These are phyloP conservation scores for Gnaphalium uliginosum DNA, from an alignment of 129 eudicot species.

Conservation along the genomic window DNA sequence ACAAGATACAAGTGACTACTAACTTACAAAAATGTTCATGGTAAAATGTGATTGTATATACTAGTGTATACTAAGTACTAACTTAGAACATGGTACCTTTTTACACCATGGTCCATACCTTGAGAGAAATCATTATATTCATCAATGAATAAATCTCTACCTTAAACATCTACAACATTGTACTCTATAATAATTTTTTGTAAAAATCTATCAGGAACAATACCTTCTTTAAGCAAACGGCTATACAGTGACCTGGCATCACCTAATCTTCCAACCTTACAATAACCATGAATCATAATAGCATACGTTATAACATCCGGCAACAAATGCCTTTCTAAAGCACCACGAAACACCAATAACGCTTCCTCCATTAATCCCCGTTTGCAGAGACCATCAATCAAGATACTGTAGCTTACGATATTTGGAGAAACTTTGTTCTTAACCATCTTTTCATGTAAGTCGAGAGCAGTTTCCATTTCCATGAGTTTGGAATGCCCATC, in stretches of 20 bases:
- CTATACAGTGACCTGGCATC: conserved; percentile 49
- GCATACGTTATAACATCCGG: conserved; percentile 63
- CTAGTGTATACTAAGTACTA: not conserved
- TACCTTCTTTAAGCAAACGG: conserved; percentile 49
- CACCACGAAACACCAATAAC: conserved; percentile 37
- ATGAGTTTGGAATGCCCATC: conserved; percentile 54
- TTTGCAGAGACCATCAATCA: conserved; percentile 75
- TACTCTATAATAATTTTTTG: conserved; percentile 37
- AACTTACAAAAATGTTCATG: not conserved
- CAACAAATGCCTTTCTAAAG: conserved; percentile 40
- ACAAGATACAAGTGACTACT: not conserved
- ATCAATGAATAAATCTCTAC: conserved; percentile 8
- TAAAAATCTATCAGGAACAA: conserved; percentile 48
- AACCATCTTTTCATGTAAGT: conserved; percentile 57
- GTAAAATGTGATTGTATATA: conserved; percentile 19
- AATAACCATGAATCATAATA: conserved; percentile 60
- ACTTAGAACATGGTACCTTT: conserved; percentile 3
- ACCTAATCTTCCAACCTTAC: conserved; percentile 49
- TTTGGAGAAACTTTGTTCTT: conserved; percentile 45
- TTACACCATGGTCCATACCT: conserved; percentile 11
- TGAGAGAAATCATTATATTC: not conserved
- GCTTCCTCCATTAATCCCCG: conserved; percentile 64
- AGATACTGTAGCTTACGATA: conserved; percentile 65
- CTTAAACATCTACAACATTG: conserved; percentile 33
- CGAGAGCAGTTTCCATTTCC: conserved; percentile 43